These are phyloP conservation scores for Nigrospora osmanthi DNA, from an alignment of 2,329 filamentous ascomycete genomes.

Conservation along the genomic window DNA sequence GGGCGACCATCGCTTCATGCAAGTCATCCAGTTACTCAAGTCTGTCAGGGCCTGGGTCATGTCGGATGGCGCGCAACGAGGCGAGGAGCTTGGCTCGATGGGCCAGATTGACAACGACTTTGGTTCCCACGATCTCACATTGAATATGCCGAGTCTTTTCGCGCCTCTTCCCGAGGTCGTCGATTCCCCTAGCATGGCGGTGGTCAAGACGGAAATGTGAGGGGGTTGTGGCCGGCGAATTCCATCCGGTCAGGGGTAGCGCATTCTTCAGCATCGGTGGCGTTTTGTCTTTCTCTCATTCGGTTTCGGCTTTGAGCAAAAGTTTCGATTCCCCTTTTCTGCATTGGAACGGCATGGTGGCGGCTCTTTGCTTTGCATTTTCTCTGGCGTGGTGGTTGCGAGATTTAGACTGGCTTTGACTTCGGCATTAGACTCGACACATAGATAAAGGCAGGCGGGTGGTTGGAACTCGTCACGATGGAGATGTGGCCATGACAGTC, in stretches of 20 bases:
- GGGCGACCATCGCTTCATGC: slow-evolving; percentile 51
- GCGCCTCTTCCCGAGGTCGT: slow-evolving; percentile 45
- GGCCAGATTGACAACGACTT: slow-evolving; percentile 62
- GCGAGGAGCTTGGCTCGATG: slow-evolving; percentile 61
- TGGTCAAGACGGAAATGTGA: slow-evolving; percentile 32
- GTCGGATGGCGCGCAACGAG: slow-evolving; percentile 55
- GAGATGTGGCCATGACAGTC: slow-evolving; percentile 18
- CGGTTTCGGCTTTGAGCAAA: slow-evolving; percentile 13
- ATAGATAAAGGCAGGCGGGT: slow-evolving; percentile 19
- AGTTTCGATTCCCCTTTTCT: slow-evolving; percentile 19
- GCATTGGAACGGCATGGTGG: slow-evolving; percentile 23
- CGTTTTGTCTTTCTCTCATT: slow-evolving; percentile 14
- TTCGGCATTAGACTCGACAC: slow-evolving; percentile 25
- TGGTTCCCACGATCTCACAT: slow-evolving; percentile 53
- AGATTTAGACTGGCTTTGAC: slow-evolving; percentile 22
- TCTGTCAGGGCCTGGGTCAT: slow-evolving; percentile 52
- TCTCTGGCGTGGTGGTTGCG: slow-evolving; percentile 20
- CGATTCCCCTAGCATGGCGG: slow-evolving; percentile 31
- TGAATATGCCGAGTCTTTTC: slow-evolving; percentile 67
- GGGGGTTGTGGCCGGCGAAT: background rate
- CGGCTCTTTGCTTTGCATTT: slow-evolving; percentile 26
- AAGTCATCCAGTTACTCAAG: slow-evolving; percentile 54
- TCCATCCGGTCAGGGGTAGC: background rate
- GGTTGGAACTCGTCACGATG: slow-evolving; percentile 5
- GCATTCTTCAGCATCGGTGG: slow-evolving; percentile 14